A percentile compares a stretch with the other conserved stretches of the same genome.
phyloP scores from a whole-genome alignment of 179 eudicot genomes.

The Gypsophila paniculata region DNA sequence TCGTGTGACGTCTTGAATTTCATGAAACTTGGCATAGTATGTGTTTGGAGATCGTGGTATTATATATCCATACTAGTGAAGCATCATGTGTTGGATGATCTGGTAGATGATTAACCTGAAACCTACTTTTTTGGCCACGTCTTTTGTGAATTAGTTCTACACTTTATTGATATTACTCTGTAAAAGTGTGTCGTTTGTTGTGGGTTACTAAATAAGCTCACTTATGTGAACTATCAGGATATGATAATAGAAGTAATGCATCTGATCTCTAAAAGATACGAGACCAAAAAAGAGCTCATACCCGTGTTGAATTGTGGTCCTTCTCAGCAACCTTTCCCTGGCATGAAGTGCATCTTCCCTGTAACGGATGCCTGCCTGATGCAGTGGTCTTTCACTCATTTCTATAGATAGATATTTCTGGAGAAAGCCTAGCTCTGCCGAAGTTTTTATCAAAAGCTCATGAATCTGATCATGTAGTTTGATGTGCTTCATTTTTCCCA shows the following conservation, averaged over 20 bases:
- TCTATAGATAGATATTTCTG: slow-evolving; percentile 23
- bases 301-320: slow-evolving; percentile 14
- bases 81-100: not conserved
- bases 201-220: not conserved
- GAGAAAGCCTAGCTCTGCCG: slow-evolving; percentile 26
- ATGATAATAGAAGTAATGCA: slow-evolving; percentile 5
- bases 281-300: not conserved
- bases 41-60: not conserved
- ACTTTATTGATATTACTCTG: not conserved
- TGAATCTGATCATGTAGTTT: slow-evolving; percentile 51
- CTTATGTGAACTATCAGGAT: not conserved
- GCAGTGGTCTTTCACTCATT: slow-evolving; percentile 3
- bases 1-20: not conserved
- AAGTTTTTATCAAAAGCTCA: slow-evolving; percentile 31
- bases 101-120: not conserved
- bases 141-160: not conserved
- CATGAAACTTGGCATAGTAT: not conserved
- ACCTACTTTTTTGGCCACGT: not conserved
- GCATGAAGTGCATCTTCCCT: slow-evolving; percentile 8
- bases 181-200: not conserved
- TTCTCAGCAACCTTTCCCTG: slow-evolving; percentile 15
- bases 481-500: slow-evolving; percentile 35
- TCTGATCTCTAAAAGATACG: not conserved
- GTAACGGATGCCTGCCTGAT: not conserved
- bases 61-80: not conserved